Evolutionary conservation across 2,329 filamentous ascomycete genomes (phyloP).

Genomic region (Alternaria alternata): DNA sequence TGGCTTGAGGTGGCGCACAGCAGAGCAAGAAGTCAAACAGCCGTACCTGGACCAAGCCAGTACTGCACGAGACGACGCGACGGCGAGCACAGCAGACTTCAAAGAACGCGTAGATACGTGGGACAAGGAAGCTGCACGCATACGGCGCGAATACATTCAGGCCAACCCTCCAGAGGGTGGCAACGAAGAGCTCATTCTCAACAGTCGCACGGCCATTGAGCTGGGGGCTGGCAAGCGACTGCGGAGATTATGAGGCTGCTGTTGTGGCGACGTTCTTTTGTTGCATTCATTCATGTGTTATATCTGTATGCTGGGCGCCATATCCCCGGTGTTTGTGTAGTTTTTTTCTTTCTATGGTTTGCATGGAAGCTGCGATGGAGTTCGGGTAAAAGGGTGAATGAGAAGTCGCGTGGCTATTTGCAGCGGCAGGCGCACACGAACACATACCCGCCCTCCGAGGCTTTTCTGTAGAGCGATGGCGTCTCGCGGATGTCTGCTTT

Average conservation of each 20-base stretch:
- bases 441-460: background rate
- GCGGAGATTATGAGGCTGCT: slow-evolving; percentile 32
- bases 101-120: slow-evolving; percentile 71
- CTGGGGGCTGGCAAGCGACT: slow-evolving; percentile 47
- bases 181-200: slow-evolving; percentile 40
- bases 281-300: slow-evolving; percentile 31
- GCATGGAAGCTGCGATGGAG: background rate
- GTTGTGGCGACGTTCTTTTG: slow-evolving; percentile 10
- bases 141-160: slow-evolving; percentile 55
- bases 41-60: slow-evolving; percentile 81
- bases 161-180: slow-evolving; percentile 44
- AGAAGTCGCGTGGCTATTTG: slow-evolving; percentile 8
- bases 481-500: background rate
- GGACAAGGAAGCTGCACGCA: slow-evolving; percentile 70
- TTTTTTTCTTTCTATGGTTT: background rate
- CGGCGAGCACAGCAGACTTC: slow-evolving; percentile 65
- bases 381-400: slow-evolving; percentile 16
- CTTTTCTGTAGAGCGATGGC: background rate
- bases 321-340: slow-evolving; percentile 29
- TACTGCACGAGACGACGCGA: slow-evolving; percentile 72
- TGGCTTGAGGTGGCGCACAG: slow-evolving; percentile 89
- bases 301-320: slow-evolving; percentile 28
- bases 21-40: slow-evolving; percentile 71
- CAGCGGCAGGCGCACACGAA: slow-evolving; percentile 5
- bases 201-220: slow-evolving; percentile 51